Evolutionary conservation across 768 basidiomycete species (phyloP).

Genomic region (Kwoniella heveanensis): DNA sequence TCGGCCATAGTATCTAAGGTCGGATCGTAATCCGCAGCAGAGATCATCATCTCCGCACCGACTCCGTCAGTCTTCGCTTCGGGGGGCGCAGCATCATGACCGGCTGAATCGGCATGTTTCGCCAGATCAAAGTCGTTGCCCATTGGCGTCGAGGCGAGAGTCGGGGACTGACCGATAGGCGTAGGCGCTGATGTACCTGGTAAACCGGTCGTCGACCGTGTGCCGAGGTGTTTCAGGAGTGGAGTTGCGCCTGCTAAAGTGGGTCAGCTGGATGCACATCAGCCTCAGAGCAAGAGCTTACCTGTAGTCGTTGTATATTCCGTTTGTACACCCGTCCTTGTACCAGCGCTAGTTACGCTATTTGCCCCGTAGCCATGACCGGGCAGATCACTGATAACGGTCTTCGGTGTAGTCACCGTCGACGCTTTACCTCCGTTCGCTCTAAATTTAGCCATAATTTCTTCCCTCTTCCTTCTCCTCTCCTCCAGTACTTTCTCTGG

Average conservation of each 20-base stretch:
- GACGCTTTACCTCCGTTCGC: slow-evolving; percentile 42
- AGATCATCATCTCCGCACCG: slow-evolving; percentile 67
- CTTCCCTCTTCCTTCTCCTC: slow-evolving; percentile 48
- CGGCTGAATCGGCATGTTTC: slow-evolving; percentile 65
- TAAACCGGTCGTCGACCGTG: slow-evolving; percentile 32
- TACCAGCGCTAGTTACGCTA: slow-evolving; percentile 40
- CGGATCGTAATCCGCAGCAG: slow-evolving; percentile 91
- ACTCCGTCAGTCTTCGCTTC: slow-evolving; percentile 58
- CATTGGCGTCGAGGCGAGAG: slow-evolving; percentile 39
- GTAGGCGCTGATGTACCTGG: slow-evolving; percentile 32
- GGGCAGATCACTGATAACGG: slow-evolving; percentile 7
- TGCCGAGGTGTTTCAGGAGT: slow-evolving; percentile 38
- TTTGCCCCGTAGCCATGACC: slow-evolving; percentile 35
- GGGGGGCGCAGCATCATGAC: slow-evolving; percentile 39
- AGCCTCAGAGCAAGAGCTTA: slow-evolving; percentile 15
- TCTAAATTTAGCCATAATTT: slow-evolving; percentile 53
- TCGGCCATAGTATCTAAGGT: slow-evolving; percentile 80
- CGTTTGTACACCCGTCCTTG: slow-evolving; percentile 33
- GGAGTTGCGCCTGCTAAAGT: slow-evolving; percentile 38
- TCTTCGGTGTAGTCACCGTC: slow-evolving; percentile 13
- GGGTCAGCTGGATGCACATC: background rate
- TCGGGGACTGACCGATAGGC: slow-evolving; percentile 32
- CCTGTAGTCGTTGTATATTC: slow-evolving; percentile 29
- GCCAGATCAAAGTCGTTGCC: slow-evolving; percentile 65
- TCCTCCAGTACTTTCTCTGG: slow-evolving; percentile 50